phyloP scores from a whole-genome alignment of 805 yeast genomes.

The Blastobotrys muscicola region DNA sequence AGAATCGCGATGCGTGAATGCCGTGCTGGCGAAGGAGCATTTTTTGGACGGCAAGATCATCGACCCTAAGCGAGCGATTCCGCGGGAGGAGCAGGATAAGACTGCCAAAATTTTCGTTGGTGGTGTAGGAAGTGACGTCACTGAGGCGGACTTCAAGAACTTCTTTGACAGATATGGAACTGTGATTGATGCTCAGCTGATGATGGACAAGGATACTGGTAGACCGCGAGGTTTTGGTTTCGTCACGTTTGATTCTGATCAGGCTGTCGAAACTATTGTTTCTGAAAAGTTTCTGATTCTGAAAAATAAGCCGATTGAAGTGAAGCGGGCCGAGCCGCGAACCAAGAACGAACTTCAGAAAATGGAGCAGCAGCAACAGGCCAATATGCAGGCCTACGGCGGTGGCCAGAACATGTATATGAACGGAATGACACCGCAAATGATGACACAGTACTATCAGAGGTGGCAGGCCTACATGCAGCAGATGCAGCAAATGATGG shows the following conservation, averaged over 20 bases:
- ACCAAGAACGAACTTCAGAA: constrained; percentile 6
- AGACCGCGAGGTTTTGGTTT: constrained; percentile 96
- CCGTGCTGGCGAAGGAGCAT: constrained; percentile 78
- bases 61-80: constrained; percentile 96
- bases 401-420: constrained; percentile 10
- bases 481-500: constrained; percentile 31
- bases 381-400: constrained; percentile 1
- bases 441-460: constrained; percentile 36
- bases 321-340: constrained; percentile 36
- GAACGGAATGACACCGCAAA: constrained; percentile 32
- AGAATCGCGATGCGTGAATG: constrained; percentile 73
- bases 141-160: constrained; percentile 78
- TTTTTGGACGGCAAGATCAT: constrained; percentile 90
- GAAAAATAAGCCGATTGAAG: constrained; percentile 58
- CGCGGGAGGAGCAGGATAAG: constrained; percentile 93
- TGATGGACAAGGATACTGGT: constrained; percentile 96
- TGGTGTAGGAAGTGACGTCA: constrained; percentile 89
- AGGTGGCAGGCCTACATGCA: constrained; percentile 32
- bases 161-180: constrained; percentile 83
- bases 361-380: constrained; percentile 8
- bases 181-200: constrained; percentile 89
- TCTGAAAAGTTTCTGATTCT: constrained; percentile 71
- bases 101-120: constrained; percentile 97
- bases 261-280: constrained; percentile 84
- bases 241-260: constrained; percentile 89